Conservation (phyloP, 306 rosid genomes). For the Ormosia emarginata region DNA sequence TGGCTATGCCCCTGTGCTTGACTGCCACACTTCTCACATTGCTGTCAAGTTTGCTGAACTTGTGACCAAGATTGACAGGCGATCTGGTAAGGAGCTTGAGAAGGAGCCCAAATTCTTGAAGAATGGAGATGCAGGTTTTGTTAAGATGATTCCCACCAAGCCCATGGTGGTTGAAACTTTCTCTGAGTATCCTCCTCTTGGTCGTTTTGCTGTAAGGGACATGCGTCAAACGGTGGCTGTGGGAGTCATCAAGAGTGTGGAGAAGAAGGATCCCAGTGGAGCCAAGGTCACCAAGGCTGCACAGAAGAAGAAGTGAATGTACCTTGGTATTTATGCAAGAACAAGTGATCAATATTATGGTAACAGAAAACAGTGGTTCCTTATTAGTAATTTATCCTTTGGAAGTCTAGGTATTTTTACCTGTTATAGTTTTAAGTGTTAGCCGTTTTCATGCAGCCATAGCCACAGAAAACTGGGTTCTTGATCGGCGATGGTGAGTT, state of each 20-base stretch:
- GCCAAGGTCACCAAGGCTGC: conserved; percentile 36
- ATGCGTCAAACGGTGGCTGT: conserved; percentile 36
- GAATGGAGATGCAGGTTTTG: conserved; percentile 27
- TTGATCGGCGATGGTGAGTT: conserved; percentile 13
- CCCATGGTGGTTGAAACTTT: conserved; percentile 34
- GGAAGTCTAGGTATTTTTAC: background rate
- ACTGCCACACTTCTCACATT: conserved; percentile 34
- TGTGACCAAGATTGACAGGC: conserved; percentile 32
- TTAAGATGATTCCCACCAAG: conserved; percentile 36
- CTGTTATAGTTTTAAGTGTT: background rate
- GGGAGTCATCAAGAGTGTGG: conserved; percentile 23
- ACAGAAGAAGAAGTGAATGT: conserved; percentile 25
- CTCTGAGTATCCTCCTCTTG: conserved; percentile 30
- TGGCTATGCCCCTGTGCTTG: conserved; percentile 32
- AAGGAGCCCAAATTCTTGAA: conserved; percentile 24
- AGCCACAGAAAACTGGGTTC: conserved; percentile 13
- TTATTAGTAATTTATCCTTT: background rate
- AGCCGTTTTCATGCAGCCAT: background rate
- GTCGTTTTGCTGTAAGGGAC: conserved; percentile 38
- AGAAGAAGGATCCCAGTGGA: conserved; percentile 28
- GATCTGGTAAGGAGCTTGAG: conserved; percentile 28
- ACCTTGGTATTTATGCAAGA: background rate
- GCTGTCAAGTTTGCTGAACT: conserved; percentile 22
- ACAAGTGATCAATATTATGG: background rate
- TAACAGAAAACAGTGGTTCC: background rate